Conservation (phyloP, 306 rosid genomes). For the Vachellia collinsii region DNA sequence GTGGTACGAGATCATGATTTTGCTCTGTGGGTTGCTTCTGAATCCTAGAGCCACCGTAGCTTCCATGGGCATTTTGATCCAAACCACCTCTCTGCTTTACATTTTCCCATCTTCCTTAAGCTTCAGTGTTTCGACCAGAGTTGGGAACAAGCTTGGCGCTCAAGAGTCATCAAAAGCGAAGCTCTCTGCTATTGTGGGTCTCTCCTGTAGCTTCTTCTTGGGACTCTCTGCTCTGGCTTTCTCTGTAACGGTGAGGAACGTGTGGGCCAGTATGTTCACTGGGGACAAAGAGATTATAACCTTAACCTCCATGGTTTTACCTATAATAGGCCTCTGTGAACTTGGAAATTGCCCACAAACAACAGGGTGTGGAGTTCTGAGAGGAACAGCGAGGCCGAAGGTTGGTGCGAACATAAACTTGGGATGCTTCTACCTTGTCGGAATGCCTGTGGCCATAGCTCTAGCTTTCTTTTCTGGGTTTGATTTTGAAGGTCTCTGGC, state of each 20-base stretch:
- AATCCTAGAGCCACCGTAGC: constrained; percentile 82
- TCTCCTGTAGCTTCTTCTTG: constrained; percentile 62
- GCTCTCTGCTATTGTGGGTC: constrained; percentile 73
- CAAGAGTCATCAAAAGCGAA: constrained; percentile 65
- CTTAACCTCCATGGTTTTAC: constrained; percentile 76
- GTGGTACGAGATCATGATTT: constrained; percentile 98
- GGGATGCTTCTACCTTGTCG: constrained; percentile 85
- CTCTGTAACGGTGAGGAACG: constrained; percentile 63
- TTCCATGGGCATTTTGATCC: constrained; percentile 91
- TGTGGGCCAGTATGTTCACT: constrained; percentile 87
- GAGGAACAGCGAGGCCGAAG: constrained; percentile 93
- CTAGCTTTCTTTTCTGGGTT: constrained; percentile 61
- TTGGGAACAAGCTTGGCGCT: constrained; percentile 84
- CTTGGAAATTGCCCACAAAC: constrained; percentile 96
- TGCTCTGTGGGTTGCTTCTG: constrained; percentile 68
- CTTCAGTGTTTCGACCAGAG: constrained; percentile 90
- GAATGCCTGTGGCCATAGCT: constrained; percentile 83
- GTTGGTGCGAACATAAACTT: constrained; percentile 82
- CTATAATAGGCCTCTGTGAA: constrained; percentile 88
- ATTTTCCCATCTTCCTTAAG: constrained; percentile 84
- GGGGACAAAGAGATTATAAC: constrained; percentile 60
- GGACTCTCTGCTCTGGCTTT: constrained; percentile 68
- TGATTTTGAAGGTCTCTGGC: constrained; percentile 88
- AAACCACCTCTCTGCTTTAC: constrained; percentile 82
- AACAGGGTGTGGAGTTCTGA: constrained; percentile 88